Conservation (phyloP, 306 rosid genomes). For the Cercis canadensis region DNA sequence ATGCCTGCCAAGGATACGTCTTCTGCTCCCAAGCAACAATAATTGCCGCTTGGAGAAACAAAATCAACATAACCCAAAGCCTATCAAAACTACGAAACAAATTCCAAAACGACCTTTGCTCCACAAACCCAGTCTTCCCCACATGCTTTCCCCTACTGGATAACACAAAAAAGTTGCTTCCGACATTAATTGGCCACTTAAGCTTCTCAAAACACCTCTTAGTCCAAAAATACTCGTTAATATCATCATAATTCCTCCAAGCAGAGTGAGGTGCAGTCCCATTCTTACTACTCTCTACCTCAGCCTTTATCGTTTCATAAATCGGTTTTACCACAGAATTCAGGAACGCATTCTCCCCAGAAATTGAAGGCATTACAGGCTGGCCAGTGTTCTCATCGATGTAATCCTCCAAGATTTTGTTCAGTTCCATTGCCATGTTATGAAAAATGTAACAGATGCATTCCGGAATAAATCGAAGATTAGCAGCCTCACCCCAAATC, state of each 20-base stretch:
- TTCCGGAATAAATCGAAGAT: constrained; percentile 81
- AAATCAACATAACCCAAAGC: constrained; percentile 83
- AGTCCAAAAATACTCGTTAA: constrained; percentile 94
- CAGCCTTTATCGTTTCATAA: constrained; percentile 75
- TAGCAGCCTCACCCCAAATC: constrained; percentile 97
- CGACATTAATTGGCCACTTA: constrained; percentile 82
- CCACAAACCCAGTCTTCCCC: constrained; percentile 97
- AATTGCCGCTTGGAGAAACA: constrained; percentile 87
- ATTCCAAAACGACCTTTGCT: constrained; percentile 95
- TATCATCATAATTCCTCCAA: constrained; percentile 95
- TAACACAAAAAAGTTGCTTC: constrained; percentile 75
- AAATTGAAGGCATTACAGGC: constrained; percentile 77
- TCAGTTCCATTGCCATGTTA: constrained; percentile 84
- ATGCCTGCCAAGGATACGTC: constrained; percentile 72
- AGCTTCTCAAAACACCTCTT: constrained; percentile 89
- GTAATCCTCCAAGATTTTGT: constrained; percentile 80
- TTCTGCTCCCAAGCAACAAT: constrained; percentile 82
- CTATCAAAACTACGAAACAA: constrained; percentile 84
- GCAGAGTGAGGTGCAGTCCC: constrained; percentile 86
- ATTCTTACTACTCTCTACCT: constrained; percentile 75
- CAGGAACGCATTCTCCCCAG: constrained; percentile 80
- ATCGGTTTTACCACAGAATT: constrained; percentile 81
- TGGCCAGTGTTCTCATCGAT: constrained; percentile 89
- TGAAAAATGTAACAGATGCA: constrained; percentile 87
- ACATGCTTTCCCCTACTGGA: constrained; percentile 64